Evolutionary conservation across 768 basidiomycete genomes (phyloP).

Genomic region (Lactarius evosmus): DNA sequence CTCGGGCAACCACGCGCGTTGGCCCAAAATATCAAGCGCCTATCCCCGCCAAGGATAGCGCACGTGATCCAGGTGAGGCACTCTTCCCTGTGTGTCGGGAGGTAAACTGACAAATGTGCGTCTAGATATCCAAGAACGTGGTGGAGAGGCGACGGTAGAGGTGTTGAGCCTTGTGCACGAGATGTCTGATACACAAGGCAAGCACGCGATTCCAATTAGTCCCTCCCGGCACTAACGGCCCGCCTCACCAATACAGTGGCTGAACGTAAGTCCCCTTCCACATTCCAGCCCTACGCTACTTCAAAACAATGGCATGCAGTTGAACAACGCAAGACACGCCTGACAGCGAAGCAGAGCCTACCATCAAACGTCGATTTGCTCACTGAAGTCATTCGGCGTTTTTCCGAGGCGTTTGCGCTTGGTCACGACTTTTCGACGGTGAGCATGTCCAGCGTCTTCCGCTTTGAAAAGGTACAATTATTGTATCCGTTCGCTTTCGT

Average conservation of each 20-base stretch:
- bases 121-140: constrained; percentile 49
- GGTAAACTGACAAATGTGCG: neutral
- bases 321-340: constrained; percentile 57
- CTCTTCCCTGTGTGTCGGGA: neutral
- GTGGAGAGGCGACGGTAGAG: constrained; percentile 72
- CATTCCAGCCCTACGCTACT: neutral
- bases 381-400: constrained; percentile 67
- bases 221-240: constrained; percentile 16
- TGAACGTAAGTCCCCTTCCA: constrained; percentile 47
- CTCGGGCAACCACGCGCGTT: constrained; percentile 86
- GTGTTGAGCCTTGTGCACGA: constrained; percentile 61
- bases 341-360: constrained; percentile 53
- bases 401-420: constrained; percentile 63
- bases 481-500: neutral
- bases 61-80: constrained; percentile 31
- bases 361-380: constrained; percentile 73
- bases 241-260: constrained; percentile 40
- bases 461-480: constrained; percentile 58
- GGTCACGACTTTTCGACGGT: constrained; percentile 57
- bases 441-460: constrained; percentile 56
- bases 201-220: constrained; percentile 20
- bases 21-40: constrained; percentile 82
- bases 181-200: constrained; percentile 67
- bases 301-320: constrained; percentile 40
- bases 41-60: constrained; percentile 42